Base-by-base conservation (phyloP, 805 yeast species). In the Yamadazyma nakazawae region DNA sequence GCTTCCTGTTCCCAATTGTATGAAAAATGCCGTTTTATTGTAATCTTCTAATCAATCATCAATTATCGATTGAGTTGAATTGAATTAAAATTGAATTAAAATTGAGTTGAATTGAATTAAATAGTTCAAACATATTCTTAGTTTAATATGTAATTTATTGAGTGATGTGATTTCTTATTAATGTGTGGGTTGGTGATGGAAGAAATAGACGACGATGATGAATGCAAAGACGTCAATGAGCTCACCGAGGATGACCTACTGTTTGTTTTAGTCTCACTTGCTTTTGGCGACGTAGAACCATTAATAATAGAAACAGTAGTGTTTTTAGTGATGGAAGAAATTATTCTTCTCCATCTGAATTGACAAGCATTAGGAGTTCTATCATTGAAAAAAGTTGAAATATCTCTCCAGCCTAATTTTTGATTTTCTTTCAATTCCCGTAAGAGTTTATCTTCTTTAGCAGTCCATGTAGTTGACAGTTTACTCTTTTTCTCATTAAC, bases 321-420 rank as follows among this genome's bases (percentile, higher is more conserved):
- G 16, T 16, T 35, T 16, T 37, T 46, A 35, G 45, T 52, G 12
- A 52, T 43, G 9, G 56, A 45, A 25, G 39, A 37, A 3, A 75
- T 72, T 16, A 76, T 66, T 52, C 96, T 67, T 62, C 96, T 77
- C 96, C 96, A 88, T 55, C 96, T 78, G 60, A 87, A 87, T 66
- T 87, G 95, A 57, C 96, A 87, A 2, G 95, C 95, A 60, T 87
- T 88, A 32, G 95, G 90, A 2, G 96, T 88, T 60, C 96, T 71
- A 61, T 84, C 84, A 37, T 80, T 76, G 63, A 88, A 88, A 58
- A 85, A 86, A 30, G 82, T 75, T 1, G 94, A 84, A 42, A 88
- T 88, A 54, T 88, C 96, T 63, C 88, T 82, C 96, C 96, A 88
- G 1, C 96, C 96, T 54, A 88, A 74, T 61, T 85, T 86, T 61